Evolutionary conservation across 768 basidiomycete genomes (phyloP).

Genomic region (Leucosporidium yakuticum): DNA sequence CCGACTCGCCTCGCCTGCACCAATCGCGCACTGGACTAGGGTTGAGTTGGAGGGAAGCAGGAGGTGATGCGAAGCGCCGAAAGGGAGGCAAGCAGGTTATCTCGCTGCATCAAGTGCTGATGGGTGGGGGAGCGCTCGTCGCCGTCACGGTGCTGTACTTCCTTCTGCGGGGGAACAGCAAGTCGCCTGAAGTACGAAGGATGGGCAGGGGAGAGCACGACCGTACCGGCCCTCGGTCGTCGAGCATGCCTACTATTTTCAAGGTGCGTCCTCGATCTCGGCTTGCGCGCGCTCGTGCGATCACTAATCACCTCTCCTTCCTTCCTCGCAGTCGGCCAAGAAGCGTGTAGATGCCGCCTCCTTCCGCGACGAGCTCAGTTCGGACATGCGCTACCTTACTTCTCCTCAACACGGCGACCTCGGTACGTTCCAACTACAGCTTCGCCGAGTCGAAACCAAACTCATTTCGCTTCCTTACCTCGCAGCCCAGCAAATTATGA

Average conservation of each 20-base stretch:
- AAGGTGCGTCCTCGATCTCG: no score
- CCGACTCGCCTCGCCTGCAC: not conserved
- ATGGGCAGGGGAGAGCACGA: no score
- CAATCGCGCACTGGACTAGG: not conserved
- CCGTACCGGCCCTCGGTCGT: no score
- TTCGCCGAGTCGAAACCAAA: not conserved
- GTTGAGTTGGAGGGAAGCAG: slow-evolving; percentile 29
- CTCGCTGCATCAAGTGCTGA: slow-evolving; percentile 7
- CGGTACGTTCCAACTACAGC: not conserved
- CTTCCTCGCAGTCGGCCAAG: no score
- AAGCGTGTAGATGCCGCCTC: not conserved
- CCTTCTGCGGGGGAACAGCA: not conserved
- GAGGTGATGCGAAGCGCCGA: slow-evolving; percentile 17
- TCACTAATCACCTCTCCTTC: no score
- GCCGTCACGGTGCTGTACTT: slow-evolving; percentile 12
- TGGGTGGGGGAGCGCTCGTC: slow-evolving; percentile 12
- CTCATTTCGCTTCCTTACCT: not conserved
- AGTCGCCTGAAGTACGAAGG: not conserved
- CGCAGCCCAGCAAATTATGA: slow-evolving; percentile 29
- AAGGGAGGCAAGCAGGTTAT: slow-evolving; percentile 12
- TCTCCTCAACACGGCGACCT: slow-evolving; percentile 24
- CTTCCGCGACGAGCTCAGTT: slow-evolving; percentile 4
- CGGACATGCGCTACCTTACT: slow-evolving; percentile 23
- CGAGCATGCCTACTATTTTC: no score
- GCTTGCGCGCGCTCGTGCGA: no score